Conservation (phyloP, 1,139 yeast genomes). For the Yamadazyma mexicana region DNA sequence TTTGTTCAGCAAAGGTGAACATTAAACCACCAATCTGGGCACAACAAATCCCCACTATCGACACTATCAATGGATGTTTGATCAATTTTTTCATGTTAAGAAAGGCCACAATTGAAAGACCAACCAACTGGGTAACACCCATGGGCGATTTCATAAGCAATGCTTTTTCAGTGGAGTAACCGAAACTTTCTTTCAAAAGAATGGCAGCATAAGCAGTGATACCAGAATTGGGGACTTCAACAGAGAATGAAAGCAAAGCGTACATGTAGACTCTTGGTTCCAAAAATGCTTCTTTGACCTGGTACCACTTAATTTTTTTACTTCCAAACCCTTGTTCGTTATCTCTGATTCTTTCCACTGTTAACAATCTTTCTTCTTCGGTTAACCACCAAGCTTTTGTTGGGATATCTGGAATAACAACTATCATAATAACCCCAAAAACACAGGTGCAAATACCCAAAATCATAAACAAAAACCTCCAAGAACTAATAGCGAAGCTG, state of each 20-base stretch:
- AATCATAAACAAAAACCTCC: constrained; percentile 39
- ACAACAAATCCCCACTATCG: constrained; percentile 9
- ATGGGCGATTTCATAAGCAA: constrained; percentile 28
- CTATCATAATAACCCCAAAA: constrained; percentile 22
- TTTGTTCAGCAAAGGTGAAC: constrained; percentile 34
- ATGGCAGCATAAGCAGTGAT: constrained; percentile 36
- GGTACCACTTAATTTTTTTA: constrained; percentile 22
- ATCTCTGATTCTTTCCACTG: constrained; percentile 22
- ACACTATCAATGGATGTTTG: constrained; percentile 14
- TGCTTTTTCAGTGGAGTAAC: constrained; percentile 26
- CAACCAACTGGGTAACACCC: constrained; percentile 32
- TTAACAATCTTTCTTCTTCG: constrained; percentile 32
- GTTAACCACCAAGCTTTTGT: constrained; percentile 37
- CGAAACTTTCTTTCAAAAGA: constrained; percentile 40
- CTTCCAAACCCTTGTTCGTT: constrained; percentile 32
- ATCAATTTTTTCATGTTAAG: constrained; percentile 8
- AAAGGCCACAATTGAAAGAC: constrained; percentile 19
- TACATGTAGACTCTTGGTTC: constrained; percentile 13
- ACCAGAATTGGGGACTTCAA: constrained; percentile 31
- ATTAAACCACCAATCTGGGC: constrained; percentile 1
- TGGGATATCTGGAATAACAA: constrained; percentile 44
- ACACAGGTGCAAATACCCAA: constrained; percentile 39
- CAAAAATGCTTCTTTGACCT: constrained; percentile 24
- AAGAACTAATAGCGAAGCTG: constrained; percentile 21
- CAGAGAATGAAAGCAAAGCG: constrained; percentile 20